These are phyloP conservation scores for Pseudozyma sp. DNA, from an alignment of 1,284 basidiomycete genomes.

Conservation along the genomic window DNA sequence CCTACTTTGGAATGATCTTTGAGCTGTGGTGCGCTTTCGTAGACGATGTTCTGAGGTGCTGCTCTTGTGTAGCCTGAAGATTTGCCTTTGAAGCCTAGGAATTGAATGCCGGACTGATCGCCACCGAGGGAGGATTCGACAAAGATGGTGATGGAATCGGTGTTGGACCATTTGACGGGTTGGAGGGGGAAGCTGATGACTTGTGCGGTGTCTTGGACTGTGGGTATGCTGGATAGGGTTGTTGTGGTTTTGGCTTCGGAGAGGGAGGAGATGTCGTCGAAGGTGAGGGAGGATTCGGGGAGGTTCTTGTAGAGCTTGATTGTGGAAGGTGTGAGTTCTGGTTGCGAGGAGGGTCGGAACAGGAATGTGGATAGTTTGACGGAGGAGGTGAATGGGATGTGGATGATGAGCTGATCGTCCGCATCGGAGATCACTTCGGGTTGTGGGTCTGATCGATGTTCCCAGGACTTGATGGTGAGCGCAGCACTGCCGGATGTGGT, in stretches of 20 bases:
- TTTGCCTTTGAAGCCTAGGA: constrained; percentile 64
- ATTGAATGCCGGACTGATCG: constrained; percentile 50
- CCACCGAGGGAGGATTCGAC: constrained; percentile 46
- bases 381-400: constrained; percentile 59
- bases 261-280: constrained; percentile 41
- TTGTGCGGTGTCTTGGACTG: constrained; percentile 37
- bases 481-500: constrained; percentile 28
- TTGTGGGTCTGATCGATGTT: constrained; percentile 36
- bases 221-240: constrained; percentile 53
- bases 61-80: constrained; percentile 24
- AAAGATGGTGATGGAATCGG: constrained; percentile 59
- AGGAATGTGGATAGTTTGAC: constrained; percentile 56
- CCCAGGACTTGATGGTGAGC: constrained; percentile 57
- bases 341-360: constrained; percentile 25
- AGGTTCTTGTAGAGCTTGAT: constrained; percentile 61
- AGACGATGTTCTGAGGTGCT: constrained; percentile 60
- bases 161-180: constrained; percentile 61
- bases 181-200: constrained; percentile 61
- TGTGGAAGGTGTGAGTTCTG: constrained; percentile 46
- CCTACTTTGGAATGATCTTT: constrained; percentile 60
- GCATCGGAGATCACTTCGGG: constrained; percentile 46
- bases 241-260: constrained; percentile 15
- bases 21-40: constrained; percentile 63
- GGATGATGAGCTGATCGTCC: constrained; percentile 62
- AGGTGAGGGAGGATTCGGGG: constrained; percentile 43